A percentile compares a stretch with the other conserved stretches of the same genome.
phyloP scores from a whole-genome alignment of 345 rosid genomes.

The Eucalyptus marginata region DNA sequence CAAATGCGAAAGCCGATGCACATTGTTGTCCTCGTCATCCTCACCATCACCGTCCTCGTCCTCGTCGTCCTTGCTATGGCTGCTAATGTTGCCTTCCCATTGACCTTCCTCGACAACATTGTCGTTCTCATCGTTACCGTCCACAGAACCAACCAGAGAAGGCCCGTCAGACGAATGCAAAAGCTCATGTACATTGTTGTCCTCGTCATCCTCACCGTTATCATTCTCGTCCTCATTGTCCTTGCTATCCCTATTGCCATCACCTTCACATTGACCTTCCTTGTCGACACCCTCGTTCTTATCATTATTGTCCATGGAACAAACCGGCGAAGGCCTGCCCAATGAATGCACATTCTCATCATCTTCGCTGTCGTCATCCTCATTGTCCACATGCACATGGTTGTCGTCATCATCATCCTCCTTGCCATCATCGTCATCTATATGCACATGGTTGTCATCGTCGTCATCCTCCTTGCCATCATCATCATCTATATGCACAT shows the following conservation, averaged over 20 bases:
- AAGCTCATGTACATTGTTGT: slow-evolving; percentile 1
- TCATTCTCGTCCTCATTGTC: not conserved
- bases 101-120: not conserved
- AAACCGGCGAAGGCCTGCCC: not conserved
- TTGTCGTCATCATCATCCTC: slow-evolving; percentile 1
- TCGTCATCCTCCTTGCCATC: slow-evolving; percentile 4
- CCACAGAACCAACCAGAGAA: not conserved
- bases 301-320: not conserved
- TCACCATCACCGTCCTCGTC: not conserved
- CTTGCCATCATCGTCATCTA: not conserved
- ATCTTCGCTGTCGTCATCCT: slow-evolving; percentile 6
- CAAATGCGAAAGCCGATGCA: not conserved
- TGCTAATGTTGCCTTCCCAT: not conserved
- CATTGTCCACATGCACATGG: slow-evolving; percentile 12
- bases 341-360: not conserved
- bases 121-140: not conserved
- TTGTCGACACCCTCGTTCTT: not conserved
- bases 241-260: not conserved
- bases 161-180: not conserved
- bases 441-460: not conserved
- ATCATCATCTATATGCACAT: not conserved
- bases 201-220: not conserved
- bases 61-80: not conserved
- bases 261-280: not conserved
- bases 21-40: not conserved